Base-by-base conservation (phyloP, 345 rosid genomes). In the Mercurialis annua region DNA sequence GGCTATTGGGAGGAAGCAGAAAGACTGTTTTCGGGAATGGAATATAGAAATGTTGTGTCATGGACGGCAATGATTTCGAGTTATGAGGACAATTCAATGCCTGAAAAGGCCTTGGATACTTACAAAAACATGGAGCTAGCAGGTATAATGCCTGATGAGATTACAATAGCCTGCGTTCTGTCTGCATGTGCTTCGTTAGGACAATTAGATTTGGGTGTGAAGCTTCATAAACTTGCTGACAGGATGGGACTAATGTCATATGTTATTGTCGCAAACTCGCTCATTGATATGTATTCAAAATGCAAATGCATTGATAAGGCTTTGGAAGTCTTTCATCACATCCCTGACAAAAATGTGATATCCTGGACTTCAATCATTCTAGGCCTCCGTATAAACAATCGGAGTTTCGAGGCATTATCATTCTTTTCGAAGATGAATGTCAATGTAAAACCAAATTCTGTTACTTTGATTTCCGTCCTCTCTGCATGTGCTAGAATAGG, bases 221-320 rank as follows among this genome's bases (percentile, higher is more conserved):
- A 62, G 58, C 75, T 70, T 61, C 79, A 76, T 47, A 55, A 70
- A 58, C 68, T 76, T 46, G 75, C 75, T 29, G 38, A 38, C 15
- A 70, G 71, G 65, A 70, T 65, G 38, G 79, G 79, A 7, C 54
- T 60, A 31, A 47, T 60, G 55, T 66, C 74, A 21, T 66, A 60
- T 40, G 43, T 30, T 38, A 62, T 59, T 36, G 79, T 75, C 18
- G 71, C 71, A 11, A 70, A 75, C 59, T 66, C 79, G 2, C 79
- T 75, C 57, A 66, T 75, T 44, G 73, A 70, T 50, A 75, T 75
- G 79, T 70, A 75, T 62, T 75, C 79, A 26, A 75, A 70, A 75
- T 70, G 79, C 74, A 65, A 66, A 60, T 56, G 59, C 59, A 61
- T 66, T 53, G 79, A 70, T 24, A 70, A 70, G 59, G 79, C 79